These are phyloP conservation scores for Extremus antarcticus DNA, from an alignment of 495 filamentous ascomycete species.

Conservation along the genomic window DNA sequence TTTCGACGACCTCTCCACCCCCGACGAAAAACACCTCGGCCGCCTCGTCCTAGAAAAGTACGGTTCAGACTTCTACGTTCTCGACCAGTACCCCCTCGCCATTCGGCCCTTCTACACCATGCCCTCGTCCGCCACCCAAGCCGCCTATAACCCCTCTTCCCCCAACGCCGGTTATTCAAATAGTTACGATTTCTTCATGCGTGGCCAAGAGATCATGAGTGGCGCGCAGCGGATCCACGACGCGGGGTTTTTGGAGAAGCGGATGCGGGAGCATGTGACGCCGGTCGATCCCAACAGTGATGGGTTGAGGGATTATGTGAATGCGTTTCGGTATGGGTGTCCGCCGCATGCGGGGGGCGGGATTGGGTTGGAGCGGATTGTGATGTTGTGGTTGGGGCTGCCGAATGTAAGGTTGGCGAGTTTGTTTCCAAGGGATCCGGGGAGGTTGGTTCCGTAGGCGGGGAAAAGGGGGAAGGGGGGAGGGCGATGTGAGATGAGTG, in stretches of 20 bases:
- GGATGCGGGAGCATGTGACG: constrained; percentile 56
- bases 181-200: constrained; percentile 90
- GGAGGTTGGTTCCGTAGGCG: constrained; percentile 58
- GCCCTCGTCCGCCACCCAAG: constrained; percentile 51
- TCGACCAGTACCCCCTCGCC: constrained; percentile 81
- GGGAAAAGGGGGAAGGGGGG: neutral
- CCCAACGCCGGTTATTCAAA: constrained; percentile 68
- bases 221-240: constrained; percentile 81
- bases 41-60: constrained; percentile 73
- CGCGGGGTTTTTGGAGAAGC: constrained; percentile 53
- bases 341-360: constrained; percentile 79
- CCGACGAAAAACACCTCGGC: constrained; percentile 85
- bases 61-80: constrained; percentile 81
- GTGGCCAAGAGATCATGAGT: constrained; percentile 79
- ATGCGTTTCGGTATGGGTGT: constrained; percentile 68
- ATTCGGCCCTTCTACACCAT: constrained; percentile 88
- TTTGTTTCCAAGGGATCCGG: constrained; percentile 76
- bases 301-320: constrained; percentile 75
- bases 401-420: constrained; percentile 70
- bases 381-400: constrained; percentile 77
- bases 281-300: constrained; percentile 55
- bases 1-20: constrained; percentile 69
- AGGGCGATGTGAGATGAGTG: neutral
- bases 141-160: constrained; percentile 46
- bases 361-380: constrained; percentile 77